Evolutionary conservation across 768 basidiomycete genomes (phyloP), one percentile per base, ranked within the genome.

Genomic region (Suillus placidus): DNA sequence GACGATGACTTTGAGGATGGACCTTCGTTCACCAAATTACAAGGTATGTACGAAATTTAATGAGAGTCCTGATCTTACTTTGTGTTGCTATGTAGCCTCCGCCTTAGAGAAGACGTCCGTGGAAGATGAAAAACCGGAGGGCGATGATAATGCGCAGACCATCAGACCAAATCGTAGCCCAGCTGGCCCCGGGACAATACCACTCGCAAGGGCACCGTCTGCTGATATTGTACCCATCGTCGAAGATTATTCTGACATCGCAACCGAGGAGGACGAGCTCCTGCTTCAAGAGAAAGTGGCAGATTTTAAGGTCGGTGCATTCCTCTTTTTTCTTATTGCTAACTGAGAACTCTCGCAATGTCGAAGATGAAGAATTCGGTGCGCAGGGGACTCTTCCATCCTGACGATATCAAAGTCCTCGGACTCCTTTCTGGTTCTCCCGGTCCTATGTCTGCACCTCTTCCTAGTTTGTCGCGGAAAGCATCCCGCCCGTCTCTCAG

Each of bases 1-100:
- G 97, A 99, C 72, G 94, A 95, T 68, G 97, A 99, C 73, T 99
- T 99, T 69, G 94, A 95, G 74, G 94, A 94, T 69, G 94, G 91
- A 1, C 95, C 95, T 40, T 94, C 94, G 0, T 86, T 93, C 62
- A 87, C 90, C 9, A 97, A 95, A 76, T 76, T 96, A 37, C 91
- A 91, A 80, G 89, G 87, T 84, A 68, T 43, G 64, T 70, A 64
- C 16, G 14, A 45, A 55, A 42, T 47, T 35, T 23, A 57, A 2
- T 51, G 32, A 52, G 10, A 38, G 9, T 10, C 23, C 47, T 58
- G 16, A 57, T 10, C 30, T n/a, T 1, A 38, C 8, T 8, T 65
- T 52, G 7, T 45, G 26, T n/a, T 60, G 32, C 37, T 42, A 37
- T 40, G 38, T 6, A 63, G 16, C 43, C 58, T 4, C 72, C 88